A percentile compares a stretch with the other conserved stretches of the same genome.
phyloP scores from a whole-genome alignment of 768 basidiomycete species.

The Strobilomyces echinocephalus region DNA sequence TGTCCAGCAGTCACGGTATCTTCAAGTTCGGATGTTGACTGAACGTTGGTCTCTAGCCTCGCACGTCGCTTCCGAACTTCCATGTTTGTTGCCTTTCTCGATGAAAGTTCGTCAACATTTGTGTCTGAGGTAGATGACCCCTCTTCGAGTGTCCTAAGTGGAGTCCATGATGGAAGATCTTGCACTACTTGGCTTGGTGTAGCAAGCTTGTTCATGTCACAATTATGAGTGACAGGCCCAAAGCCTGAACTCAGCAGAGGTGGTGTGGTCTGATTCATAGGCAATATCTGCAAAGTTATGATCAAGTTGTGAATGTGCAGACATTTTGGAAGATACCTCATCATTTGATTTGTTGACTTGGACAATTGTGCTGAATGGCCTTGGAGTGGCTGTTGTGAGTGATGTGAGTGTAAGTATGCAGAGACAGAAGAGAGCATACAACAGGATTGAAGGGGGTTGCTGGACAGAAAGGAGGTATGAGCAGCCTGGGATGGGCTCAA shows the following conservation, averaged over 20 bases:
- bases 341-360: constrained; percentile 1
- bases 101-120: constrained; percentile 8
- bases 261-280: constrained; percentile 5
- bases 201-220: neutral
- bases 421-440: constrained; percentile 10
- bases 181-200: neutral
- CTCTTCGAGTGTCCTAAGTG: neutral
- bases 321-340: constrained; percentile 10
- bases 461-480: constrained; percentile 1
- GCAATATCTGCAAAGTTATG: constrained; percentile 9
- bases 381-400: constrained; percentile 16
- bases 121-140: constrained; percentile 1
- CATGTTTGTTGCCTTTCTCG: neutral
- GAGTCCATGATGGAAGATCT: constrained; percentile 27
- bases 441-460: neutral
- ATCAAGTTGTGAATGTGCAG: neutral
- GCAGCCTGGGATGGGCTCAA: constrained; percentile 9
- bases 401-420: neutral
- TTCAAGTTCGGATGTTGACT: neutral
- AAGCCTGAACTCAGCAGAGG: neutral
- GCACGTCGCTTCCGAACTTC: neutral
- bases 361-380: constrained; percentile 2
- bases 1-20: neutral
- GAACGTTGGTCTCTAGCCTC: neutral
- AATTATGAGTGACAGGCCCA: neutral